Conservation (phyloP, 1,284 basidiomycete species). For the Pseudomicrostroma phylloplanum region DNA sequence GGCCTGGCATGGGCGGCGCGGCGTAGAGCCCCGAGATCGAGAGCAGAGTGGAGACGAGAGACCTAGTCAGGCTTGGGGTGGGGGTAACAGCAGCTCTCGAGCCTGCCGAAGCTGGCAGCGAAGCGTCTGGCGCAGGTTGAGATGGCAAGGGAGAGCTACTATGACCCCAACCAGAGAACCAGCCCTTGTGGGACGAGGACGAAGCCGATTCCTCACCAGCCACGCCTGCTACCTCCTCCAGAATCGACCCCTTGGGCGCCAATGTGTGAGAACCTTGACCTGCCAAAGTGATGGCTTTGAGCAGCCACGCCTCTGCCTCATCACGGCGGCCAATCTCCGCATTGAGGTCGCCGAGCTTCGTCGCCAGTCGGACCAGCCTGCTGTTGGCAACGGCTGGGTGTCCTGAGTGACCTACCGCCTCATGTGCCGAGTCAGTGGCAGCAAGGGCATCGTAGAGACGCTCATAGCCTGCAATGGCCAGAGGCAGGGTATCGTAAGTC, state of each 20-base stretch:
- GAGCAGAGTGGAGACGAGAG: slow-evolving; percentile 27
- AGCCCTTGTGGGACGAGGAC: not conserved
- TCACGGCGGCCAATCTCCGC: slow-evolving; percentile 16
- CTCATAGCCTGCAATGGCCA: slow-evolving; percentile 19
- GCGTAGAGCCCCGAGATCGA: slow-evolving; percentile 33
- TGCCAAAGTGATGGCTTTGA: slow-evolving; percentile 25
- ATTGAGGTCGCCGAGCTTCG: slow-evolving; percentile 36
- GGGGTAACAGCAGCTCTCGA: not conserved
- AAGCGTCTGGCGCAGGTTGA: not conserved
- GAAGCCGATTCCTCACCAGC: not conserved
- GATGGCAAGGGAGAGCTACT: no score
- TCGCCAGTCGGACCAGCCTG: slow-evolving; percentile 29
- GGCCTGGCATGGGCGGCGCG: not conserved
- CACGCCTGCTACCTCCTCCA: not conserved
- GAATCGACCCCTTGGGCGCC: not conserved
- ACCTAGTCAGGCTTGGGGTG: slow-evolving; percentile 25
- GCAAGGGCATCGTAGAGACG: slow-evolving; percentile 23
- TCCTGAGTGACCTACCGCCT: slow-evolving; percentile 9
- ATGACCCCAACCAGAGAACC: not conserved
- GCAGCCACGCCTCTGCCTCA: slow-evolving; percentile 30
- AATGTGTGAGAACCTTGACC: slow-evolving; percentile 14
- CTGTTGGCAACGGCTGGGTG: slow-evolving; percentile 7
- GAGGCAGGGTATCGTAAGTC: slow-evolving; percentile 5
- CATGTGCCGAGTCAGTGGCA: not conserved
- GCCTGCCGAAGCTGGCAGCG: not conserved